These are phyloP conservation scores for Liriodendron chinense DNA, from an alignment of 164 flowering plant genomes.

Conservation along the genomic window DNA sequence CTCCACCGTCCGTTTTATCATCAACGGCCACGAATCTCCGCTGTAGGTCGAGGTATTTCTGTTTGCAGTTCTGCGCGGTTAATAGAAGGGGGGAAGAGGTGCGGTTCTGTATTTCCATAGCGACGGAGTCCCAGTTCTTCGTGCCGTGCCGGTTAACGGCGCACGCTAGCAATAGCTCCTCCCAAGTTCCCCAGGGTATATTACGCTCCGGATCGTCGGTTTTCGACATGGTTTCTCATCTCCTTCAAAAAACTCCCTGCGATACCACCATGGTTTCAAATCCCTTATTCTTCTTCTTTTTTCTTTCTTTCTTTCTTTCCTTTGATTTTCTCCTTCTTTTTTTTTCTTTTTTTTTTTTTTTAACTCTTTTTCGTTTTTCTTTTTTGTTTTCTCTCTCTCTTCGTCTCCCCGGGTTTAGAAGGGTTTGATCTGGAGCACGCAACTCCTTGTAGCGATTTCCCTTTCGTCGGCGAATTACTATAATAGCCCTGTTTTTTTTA, in stretches of 20 bases:
- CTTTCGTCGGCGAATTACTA: background rate
- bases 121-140: constrained; percentile 71
- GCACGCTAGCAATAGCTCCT: constrained; percentile 78
- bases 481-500: background rate
- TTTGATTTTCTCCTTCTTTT: background rate
- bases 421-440: constrained; percentile 11
- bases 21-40: constrained; percentile 41
- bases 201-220: constrained; percentile 14
- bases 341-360: no score
- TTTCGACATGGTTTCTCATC: constrained; percentile 18
- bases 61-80: constrained; percentile 52
- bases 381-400: background rate
- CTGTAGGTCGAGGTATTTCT: constrained; percentile 55
- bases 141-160: constrained; percentile 86
- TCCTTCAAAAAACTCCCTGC: constrained; percentile 4
- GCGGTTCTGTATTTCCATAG: constrained; percentile 58
- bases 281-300: background rate
- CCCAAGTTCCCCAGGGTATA: constrained; percentile 77
- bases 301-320: background rate
- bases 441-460: constrained; percentile 5
- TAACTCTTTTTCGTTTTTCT: background rate
- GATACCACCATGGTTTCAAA: background rate
- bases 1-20: background rate
- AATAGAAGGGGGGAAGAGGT: constrained; percentile 31
- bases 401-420: background rate